These are phyloP conservation scores for Pseudonitzschia multiseries DNA, from an alignment of 108 stramenopile species.

Conservation along the genomic window DNA sequence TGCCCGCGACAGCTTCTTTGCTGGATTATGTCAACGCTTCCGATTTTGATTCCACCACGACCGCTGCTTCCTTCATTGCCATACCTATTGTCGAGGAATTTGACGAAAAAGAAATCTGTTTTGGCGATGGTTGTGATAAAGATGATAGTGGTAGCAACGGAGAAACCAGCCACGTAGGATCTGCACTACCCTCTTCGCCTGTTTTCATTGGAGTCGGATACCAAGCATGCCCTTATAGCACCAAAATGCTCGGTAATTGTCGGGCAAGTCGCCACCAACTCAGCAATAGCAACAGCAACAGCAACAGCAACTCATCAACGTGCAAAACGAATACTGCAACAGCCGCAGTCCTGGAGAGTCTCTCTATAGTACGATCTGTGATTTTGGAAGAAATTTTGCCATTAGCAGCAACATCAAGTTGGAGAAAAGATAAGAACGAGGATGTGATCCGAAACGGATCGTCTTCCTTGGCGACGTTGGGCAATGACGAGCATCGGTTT, in stretches of 20 bases:
- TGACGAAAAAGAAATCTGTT: neutral
- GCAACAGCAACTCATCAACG: neutral
- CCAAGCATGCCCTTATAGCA: slow-evolving; percentile 47
- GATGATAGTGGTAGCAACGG: neutral
- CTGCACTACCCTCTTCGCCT: neutral
- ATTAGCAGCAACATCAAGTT: neutral
- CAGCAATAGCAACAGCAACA: slow-evolving; percentile 6
- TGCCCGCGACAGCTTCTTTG: slow-evolving; percentile 13
- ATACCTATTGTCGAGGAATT: slow-evolving; percentile 18
- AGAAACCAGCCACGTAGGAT: neutral
- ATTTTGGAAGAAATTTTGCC: neutral
- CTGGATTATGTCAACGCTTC: neutral
- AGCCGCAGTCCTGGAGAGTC: neutral
- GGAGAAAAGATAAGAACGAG: neutral
- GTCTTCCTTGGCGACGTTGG: no score
- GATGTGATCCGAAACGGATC: neutral
- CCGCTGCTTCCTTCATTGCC: neutral
- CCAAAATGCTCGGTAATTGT: slow-evolving; percentile 33
- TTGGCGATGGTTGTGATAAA: neutral
- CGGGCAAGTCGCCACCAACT: neutral
- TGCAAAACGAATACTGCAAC: slow-evolving; percentile 11
- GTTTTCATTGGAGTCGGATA: slow-evolving; percentile 21
- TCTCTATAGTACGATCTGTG: neutral
- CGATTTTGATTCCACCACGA: slow-evolving; percentile 11
- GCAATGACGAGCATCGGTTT: neutral